Conservation (phyloP, 2,329 filamentous ascomycete species). For the Calonectria pseudoreteaudii region DNA sequence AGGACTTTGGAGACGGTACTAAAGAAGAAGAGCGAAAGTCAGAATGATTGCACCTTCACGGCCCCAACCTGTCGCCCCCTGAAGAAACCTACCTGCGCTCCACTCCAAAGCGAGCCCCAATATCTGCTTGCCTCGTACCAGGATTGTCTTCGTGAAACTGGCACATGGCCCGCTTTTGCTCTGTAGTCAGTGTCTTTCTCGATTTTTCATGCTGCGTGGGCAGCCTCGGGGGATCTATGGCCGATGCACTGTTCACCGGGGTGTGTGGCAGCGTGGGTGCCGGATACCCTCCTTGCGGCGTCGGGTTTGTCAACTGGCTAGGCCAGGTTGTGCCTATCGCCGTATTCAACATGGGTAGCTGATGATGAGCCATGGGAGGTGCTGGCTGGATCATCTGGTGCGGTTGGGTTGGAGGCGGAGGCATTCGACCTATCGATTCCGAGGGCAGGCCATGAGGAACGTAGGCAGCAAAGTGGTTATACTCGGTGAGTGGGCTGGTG, state of each 20-base stretch:
- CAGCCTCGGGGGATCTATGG: slow-evolving; percentile 43
- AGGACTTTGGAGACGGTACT: slow-evolving; percentile 99
- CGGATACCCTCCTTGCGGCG: slow-evolving; percentile 64
- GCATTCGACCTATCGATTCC: slow-evolving; percentile 64
- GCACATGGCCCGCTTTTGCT: slow-evolving; percentile 93
- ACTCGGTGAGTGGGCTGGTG: slow-evolving; percentile 72
- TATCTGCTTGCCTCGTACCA: slow-evolving; percentile 93
- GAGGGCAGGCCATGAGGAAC: slow-evolving; percentile 63
- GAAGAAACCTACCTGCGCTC: slow-evolving; percentile 84
- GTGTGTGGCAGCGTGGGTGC: slow-evolving; percentile 70
- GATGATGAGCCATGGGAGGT: slow-evolving; percentile 64
- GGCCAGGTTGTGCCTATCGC: slow-evolving; percentile 69
- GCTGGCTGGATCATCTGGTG: slow-evolving; percentile 49
- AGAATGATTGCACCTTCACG: slow-evolving; percentile 38
- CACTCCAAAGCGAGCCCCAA: slow-evolving; percentile 94
- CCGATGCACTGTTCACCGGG: slow-evolving; percentile 65
- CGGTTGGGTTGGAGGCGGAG: slow-evolving; percentile 63
- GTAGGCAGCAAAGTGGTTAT: slow-evolving; percentile 68
- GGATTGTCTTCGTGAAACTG: slow-evolving; percentile 92
- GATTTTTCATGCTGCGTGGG: slow-evolving; percentile 68
- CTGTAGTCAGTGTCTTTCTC: slow-evolving; percentile 89
- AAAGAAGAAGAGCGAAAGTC: slow-evolving; percentile 30
- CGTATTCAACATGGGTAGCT: slow-evolving; percentile 77
- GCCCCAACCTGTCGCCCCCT: not conserved
- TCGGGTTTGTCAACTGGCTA: slow-evolving; percentile 82